A percentile compares a stretch with the other conserved stretches of the same genome.
Conservation (phyloP, 305 asterid genomes). For the Fraxinus paxiana region DNA sequence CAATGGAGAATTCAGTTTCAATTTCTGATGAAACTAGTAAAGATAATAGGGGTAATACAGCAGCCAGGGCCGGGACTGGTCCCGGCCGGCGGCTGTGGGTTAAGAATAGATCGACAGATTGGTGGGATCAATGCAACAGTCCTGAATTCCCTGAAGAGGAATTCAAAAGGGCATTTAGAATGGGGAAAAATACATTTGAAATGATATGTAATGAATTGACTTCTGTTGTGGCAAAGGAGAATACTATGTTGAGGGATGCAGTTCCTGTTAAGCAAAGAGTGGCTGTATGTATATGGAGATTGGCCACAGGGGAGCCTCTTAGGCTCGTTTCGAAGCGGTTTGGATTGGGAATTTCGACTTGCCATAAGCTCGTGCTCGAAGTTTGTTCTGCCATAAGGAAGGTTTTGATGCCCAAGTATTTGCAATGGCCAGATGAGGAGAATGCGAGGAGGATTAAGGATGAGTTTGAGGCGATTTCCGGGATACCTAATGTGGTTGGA, state of each 20-base stretch:
- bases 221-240: slow-evolving; percentile 5
- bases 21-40: not conserved
- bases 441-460: not conserved
- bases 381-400: slow-evolving; percentile 18
- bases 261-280: slow-evolving; percentile 20
- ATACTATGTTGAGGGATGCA: slow-evolving; percentile 15
- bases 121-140: slow-evolving; percentile 23
- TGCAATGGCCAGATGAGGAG: slow-evolving; percentile 18
- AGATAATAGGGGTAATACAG: not conserved
- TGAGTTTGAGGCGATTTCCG: slow-evolving; percentile 11
- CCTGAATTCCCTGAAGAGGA: slow-evolving; percentile 17
- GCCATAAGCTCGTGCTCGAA: slow-evolving; percentile 24
- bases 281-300: slow-evolving; percentile 25
- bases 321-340: slow-evolving; percentile 14
- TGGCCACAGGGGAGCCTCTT: slow-evolving; percentile 22
- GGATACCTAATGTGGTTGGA: slow-evolving; percentile 20
- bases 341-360: slow-evolving; percentile 22
- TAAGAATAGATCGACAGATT: slow-evolving; percentile 18
- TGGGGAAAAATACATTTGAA: slow-evolving; percentile 16
- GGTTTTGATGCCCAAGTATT: slow-evolving; percentile 12
- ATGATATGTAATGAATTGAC: slow-evolving; percentile 8
- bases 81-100: slow-evolving; percentile 55
- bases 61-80: slow-evolving; percentile 29
- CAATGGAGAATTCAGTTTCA: slow-evolving; percentile 28
- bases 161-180: slow-evolving; percentile 17